Evolutionary conservation across 2,329 filamentous ascomycete species (phyloP).

Genomic region (Curvularia verruculosa): DNA sequence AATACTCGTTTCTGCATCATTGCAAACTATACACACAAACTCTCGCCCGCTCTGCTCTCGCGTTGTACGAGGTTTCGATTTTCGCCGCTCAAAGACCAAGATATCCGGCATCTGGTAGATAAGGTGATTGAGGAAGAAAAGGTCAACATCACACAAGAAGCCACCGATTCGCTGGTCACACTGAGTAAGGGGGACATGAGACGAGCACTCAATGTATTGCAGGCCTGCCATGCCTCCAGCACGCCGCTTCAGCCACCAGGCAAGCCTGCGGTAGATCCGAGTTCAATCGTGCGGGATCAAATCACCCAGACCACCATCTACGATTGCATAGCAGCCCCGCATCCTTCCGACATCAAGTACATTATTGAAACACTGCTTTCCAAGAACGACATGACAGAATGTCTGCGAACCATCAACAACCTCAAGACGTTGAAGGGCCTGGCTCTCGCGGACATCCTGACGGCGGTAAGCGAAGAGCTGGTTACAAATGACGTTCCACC

Average conservation of each 20-base stretch:
- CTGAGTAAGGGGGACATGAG: slow-evolving; percentile 97
- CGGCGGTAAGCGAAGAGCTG: slow-evolving; percentile 81
- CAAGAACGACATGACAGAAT: slow-evolving; percentile 87
- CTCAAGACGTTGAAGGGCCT: slow-evolving; percentile 86
- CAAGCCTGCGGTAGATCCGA: slow-evolving; percentile 56
- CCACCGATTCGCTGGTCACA: slow-evolving; percentile 80
- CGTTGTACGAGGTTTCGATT: slow-evolving; percentile 95
- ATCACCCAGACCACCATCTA: slow-evolving; percentile 94
- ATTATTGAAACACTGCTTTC: slow-evolving; percentile 84
- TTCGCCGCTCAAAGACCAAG: slow-evolving; percentile 85
- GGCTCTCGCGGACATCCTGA: slow-evolving; percentile 92
- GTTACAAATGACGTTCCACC: slow-evolving; percentile 81
- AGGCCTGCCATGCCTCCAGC: slow-evolving; percentile 95
- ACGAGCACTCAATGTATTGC: slow-evolving; percentile 89
- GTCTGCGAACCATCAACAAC: slow-evolving; percentile 83
- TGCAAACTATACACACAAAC: slow-evolving; percentile 98
- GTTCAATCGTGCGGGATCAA: slow-evolving; percentile 74
- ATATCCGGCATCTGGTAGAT: slow-evolving; percentile 85
- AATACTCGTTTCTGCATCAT: slow-evolving; percentile 99
- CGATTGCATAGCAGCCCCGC: slow-evolving; percentile 94
- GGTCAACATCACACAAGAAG: slow-evolving; percentile 81
- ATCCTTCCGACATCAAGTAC: slow-evolving; percentile 82
- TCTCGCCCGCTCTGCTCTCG: slow-evolving; percentile 89
- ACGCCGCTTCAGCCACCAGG: slow-evolving; percentile 60
- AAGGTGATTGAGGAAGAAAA: slow-evolving; percentile 86